These are phyloP conservation scores for Cercospora sp. DNA, from an alignment of 2,329 filamentous ascomycete genomes.

Conservation along the genomic window DNA sequence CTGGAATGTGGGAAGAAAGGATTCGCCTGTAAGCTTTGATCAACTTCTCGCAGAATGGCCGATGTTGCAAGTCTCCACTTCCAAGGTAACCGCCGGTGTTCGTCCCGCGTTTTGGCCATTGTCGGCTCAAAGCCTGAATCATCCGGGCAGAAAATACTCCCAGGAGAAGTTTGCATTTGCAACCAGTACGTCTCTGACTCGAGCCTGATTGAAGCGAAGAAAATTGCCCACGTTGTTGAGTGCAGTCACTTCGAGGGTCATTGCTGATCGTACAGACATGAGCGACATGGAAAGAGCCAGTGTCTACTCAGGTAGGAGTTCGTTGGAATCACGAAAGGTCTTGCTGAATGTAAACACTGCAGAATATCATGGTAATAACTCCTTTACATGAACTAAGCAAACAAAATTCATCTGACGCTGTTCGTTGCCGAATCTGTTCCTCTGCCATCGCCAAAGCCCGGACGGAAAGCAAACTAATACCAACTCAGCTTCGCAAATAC, in stretches of 20 bases:
- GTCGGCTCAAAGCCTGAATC: not conserved
- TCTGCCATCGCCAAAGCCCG: not conserved
- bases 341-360: not conserved
- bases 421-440: not conserved
- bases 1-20: not conserved
- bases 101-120: not conserved
- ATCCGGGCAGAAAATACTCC: not conserved
- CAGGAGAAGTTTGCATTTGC: not conserved
- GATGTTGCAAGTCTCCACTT: not conserved
- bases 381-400: not conserved
- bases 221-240: not conserved
- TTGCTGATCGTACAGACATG: not conserved
- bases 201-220: not conserved
- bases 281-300: not conserved
- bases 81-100: not conserved
- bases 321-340: not conserved
- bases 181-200: not conserved
- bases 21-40: not conserved
- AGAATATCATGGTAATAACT: not conserved
- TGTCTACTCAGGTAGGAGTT: not conserved
- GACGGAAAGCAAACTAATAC: not conserved
- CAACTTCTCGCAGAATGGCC: not conserved
- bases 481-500: not conserved
- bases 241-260: not conserved
- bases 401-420: not conserved